phyloP scores from a whole-genome alignment of 2,329 filamentous ascomycete species.

The Canariomyces notabilis region DNA sequence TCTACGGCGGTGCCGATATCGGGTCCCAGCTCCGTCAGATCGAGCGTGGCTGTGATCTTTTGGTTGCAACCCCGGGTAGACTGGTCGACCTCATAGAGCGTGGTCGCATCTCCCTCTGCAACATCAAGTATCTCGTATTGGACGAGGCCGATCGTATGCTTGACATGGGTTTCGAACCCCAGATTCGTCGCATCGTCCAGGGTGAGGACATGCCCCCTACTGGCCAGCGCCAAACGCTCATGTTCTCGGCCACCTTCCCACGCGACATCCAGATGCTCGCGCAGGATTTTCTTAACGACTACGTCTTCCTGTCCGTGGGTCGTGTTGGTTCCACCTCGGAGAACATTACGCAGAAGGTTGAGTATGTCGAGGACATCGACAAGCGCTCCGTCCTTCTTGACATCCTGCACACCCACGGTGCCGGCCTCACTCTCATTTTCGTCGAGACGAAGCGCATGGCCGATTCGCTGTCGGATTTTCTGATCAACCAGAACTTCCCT shows the following conservation, averaged over 20 bases:
- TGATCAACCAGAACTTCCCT: slow-evolving; percentile 97
- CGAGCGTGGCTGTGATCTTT: slow-evolving; percentile 91
- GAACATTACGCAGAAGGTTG: slow-evolving; percentile 98
- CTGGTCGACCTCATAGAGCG: slow-evolving; percentile 97
- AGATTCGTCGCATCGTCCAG: slow-evolving; percentile 97
- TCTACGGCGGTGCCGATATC: slow-evolving; percentile 98
- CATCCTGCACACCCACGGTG: slow-evolving; percentile 90
- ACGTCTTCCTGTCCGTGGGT: slow-evolving; percentile 97
- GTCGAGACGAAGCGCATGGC: slow-evolving; percentile 99
- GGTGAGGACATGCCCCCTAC: slow-evolving; percentile 94
- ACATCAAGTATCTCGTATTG: slow-evolving; percentile 98
- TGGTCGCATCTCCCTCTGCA: slow-evolving; percentile 92
- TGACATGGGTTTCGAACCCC: slow-evolving; percentile 99
- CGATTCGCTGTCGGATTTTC: slow-evolving; percentile 92
- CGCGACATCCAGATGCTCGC: slow-evolving; percentile 99
- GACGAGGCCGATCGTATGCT: slow-evolving; percentile 99
- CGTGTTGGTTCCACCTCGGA: slow-evolving; percentile 99
- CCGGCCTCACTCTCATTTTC: slow-evolving; percentile 90
- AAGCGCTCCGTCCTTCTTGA: slow-evolving; percentile 97
- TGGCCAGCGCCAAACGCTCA: slow-evolving; percentile 86
- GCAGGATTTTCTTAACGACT: slow-evolving; percentile 97
- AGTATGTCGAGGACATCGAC: slow-evolving; percentile 92
- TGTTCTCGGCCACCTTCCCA: slow-evolving; percentile 99
- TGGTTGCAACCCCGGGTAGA: slow-evolving; percentile 95
- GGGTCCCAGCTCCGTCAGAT: slow-evolving; percentile 97